These are phyloP conservation scores for Caloboletus inedulis DNA, from an alignment of 1,284 basidiomycete genomes.

Conservation along the genomic window DNA sequence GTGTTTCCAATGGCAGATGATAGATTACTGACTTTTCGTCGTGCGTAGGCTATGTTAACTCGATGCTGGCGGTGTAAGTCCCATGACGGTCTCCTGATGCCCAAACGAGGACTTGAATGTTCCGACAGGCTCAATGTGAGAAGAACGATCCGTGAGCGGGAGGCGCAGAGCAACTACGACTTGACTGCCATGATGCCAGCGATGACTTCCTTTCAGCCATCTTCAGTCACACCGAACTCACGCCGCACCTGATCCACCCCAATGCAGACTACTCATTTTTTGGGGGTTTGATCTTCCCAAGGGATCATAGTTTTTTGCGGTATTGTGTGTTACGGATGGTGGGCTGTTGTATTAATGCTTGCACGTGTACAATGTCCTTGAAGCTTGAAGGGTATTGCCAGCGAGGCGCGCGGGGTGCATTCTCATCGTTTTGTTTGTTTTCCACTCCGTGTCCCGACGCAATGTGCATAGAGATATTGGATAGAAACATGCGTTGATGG, in stretches of 20 bases:
- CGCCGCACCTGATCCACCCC: neutral
- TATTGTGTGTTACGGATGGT: neutral
- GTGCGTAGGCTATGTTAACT: constrained; percentile 10
- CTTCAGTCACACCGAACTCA: neutral
- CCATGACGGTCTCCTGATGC: neutral
- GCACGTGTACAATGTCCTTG: neutral
- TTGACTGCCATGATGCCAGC: neutral
- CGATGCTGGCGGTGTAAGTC: constrained; percentile 15
- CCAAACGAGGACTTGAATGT: neutral
- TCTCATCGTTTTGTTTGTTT: neutral
- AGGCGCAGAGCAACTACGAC: neutral
- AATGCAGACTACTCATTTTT: neutral
- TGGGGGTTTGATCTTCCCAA: too few species aligned
- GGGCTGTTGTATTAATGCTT: neutral
- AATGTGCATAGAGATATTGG: neutral
- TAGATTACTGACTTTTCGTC: neutral
- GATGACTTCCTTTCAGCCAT: neutral
- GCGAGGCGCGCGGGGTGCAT: neutral
- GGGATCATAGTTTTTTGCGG: neutral
- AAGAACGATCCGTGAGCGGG: constrained; percentile 8
- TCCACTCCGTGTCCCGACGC: neutral
- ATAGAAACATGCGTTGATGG: neutral
- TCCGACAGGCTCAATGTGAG: constrained; percentile 11
- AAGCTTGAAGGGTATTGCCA: neutral
- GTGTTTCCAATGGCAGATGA: neutral